Evolutionary conservation across 306 rosid species (phyloP).

Genomic region (Fragaria vesca): DNA sequence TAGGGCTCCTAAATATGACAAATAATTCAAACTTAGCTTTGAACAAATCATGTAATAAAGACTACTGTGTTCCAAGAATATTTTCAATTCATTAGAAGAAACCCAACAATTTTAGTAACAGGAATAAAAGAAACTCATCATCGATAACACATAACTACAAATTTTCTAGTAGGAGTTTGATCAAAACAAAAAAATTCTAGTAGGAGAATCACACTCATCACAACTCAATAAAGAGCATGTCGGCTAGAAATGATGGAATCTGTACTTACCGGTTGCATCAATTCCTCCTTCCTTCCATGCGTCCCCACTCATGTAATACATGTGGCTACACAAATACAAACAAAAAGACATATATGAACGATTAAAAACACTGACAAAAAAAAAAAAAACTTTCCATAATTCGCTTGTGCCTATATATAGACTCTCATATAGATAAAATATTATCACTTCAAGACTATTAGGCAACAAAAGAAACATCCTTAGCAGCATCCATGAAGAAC

Average conservation of each 20-base stretch:
- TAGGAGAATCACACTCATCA: not conserved
- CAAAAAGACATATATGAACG: constrained; percentile 9
- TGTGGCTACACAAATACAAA: constrained; percentile 58
- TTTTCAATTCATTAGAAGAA: not conserved
- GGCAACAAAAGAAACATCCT: not conserved
- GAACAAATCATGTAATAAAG: not conserved
- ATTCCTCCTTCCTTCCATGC: constrained; percentile 99
- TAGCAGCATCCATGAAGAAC: not conserved
- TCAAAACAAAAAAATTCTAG: not conserved
- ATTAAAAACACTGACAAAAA: constrained; percentile 23
- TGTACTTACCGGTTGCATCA: constrained; percentile 87
- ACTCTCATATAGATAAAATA: not conserved
- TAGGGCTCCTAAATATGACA: constrained; percentile 62
- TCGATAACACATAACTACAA: not conserved
- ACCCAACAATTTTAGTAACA: not conserved
- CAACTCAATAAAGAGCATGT: not conserved
- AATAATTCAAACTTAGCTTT: constrained; percentile 25
- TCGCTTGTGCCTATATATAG: not conserved
- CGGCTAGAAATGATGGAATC: constrained; percentile 8
- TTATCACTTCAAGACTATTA: not conserved
- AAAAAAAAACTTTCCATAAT: not conserved
- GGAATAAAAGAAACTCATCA: not conserved
- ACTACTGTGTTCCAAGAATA: not conserved
- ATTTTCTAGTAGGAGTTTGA: not conserved
- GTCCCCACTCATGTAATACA: constrained; percentile 98